Conservation (phyloP, 257 asterid genomes). For the Solanum peruvianum region DNA sequence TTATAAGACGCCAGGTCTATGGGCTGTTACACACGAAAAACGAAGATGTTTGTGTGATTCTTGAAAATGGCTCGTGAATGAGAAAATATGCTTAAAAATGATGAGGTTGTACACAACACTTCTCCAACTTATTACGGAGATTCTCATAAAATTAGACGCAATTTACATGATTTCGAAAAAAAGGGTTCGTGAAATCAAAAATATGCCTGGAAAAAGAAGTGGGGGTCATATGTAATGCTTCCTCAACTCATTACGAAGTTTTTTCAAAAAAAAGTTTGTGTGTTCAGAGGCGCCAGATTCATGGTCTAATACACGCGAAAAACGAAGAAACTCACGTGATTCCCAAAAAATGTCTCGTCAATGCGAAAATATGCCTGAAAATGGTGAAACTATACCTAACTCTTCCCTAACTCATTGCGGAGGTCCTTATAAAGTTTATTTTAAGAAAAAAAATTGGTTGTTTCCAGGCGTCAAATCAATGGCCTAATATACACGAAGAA, state of each 20-base stretch:
- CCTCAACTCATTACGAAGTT: background rate
- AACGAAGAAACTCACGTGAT: background rate
- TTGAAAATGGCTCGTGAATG: background rate
- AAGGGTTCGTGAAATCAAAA: background rate
- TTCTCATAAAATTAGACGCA: too few relatives aligned
- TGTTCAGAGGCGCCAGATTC: background rate
- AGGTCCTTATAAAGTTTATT: too few relatives aligned
- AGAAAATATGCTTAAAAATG: background rate
- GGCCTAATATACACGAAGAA: too few relatives aligned
- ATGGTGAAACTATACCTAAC: background rate
- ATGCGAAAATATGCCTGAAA: background rate
- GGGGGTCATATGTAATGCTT: background rate
- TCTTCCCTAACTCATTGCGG: too few relatives aligned
- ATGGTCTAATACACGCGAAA: background rate
- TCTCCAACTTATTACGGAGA: too few relatives aligned
- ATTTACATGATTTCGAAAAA: too few relatives aligned
- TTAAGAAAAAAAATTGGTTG: too few relatives aligned
- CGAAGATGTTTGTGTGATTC: too few relatives aligned
- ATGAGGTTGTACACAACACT: background rate
- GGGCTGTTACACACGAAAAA: background rate
- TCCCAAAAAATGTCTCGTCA: background rate
- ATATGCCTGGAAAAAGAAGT: background rate
- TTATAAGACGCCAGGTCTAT: background rate
- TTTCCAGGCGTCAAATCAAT: fast-evolving
- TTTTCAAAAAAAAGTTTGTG: too few relatives aligned